These are phyloP conservation scores for Periconia digitata DNA, from an alignment of 2,329 filamentous ascomycete species.

Conservation along the genomic window DNA sequence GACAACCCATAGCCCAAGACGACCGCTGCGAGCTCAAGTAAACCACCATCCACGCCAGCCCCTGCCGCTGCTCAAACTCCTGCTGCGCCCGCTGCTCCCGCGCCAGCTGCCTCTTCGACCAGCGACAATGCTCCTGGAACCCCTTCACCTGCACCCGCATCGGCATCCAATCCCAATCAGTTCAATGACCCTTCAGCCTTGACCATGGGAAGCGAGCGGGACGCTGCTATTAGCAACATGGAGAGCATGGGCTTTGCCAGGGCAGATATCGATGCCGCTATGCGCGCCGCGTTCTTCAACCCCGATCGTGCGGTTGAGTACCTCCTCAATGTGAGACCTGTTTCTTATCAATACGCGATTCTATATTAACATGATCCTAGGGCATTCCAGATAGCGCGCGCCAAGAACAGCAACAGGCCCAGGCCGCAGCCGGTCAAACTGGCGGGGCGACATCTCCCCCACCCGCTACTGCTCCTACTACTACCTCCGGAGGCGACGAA, in stretches of 20 bases:
- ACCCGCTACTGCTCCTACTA: constrained; percentile 52
- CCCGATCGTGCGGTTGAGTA: constrained; percentile 97
- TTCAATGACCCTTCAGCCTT: constrained; percentile 79
- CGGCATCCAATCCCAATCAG: constrained; percentile 39
- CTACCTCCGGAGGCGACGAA: constrained; percentile 57
- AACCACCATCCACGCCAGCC: constrained; percentile 61
- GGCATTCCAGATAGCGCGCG: constrained; percentile 87
- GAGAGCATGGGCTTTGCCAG: constrained; percentile 95
- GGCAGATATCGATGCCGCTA: constrained; percentile 84
- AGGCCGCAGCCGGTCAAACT: constrained; percentile 44
- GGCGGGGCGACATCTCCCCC: constrained; percentile 45
- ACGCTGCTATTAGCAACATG: constrained; percentile 86
- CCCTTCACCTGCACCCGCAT: constrained; percentile 51
- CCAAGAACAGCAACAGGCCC: constrained; percentile 63
- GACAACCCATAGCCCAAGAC: constrained; percentile 67
- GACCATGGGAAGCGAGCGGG: constrained; percentile 79
- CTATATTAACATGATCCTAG: constrained; percentile 49
- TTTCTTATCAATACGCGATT: constrained; percentile 1
- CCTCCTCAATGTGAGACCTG: constrained; percentile 71
- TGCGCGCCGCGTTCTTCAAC: constrained; percentile 96
- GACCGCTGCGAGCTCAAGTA: constrained; percentile 50
- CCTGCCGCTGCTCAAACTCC: constrained; percentile 51
- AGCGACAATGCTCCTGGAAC: constrained; percentile 54
- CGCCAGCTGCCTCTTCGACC: constrained; percentile 45
- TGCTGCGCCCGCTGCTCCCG: constrained; percentile 55